phyloP scores from a whole-genome alignment of 768 basidiomycete species.

The Boletus insuetus region DNA sequence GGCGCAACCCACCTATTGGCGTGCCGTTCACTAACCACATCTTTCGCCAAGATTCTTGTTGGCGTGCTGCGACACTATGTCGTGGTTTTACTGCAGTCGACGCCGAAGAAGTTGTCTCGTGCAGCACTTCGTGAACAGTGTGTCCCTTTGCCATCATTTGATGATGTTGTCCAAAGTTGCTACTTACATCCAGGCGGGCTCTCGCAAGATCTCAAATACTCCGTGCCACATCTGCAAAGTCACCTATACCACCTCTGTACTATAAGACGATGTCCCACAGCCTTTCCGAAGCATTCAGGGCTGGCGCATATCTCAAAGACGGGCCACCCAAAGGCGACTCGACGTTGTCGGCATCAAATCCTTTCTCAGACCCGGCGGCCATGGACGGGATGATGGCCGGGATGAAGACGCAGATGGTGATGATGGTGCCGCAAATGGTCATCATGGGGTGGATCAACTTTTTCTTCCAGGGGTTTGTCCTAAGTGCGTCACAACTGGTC shows the following conservation, averaged over 20 bases:
- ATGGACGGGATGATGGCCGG: constrained; percentile 99
- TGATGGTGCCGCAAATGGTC: constrained; percentile 98
- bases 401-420: constrained; percentile 98
- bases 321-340: constrained; percentile 67
- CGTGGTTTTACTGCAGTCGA: constrained; percentile 75
- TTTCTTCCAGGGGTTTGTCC: constrained; percentile 98
- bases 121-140: constrained; percentile 92
- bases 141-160: constrained; percentile 31
- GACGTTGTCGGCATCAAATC: constrained; percentile 64
- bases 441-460: constrained; percentile 99
- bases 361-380: constrained; percentile 82
- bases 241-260: constrained; percentile 71
- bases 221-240: constrained; percentile 74
- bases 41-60: constrained; percentile 69
- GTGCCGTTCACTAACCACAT: constrained; percentile 1
- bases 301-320: constrained; percentile 85
- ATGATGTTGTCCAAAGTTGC: background rate
- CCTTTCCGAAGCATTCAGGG: constrained; percentile 66
- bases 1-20: constrained; percentile 20
- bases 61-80: constrained; percentile 93
- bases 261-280: constrained; percentile 75
- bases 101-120: constrained; percentile 76
- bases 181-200: constrained; percentile 52
- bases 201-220: constrained; percentile 82
- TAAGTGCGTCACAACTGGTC: constrained; percentile 62